A percentile compares a stretch with the other conserved stretches of the same genome.
These are phyloP conservation scores for Neurospora sublineolata DNA, from an alignment of 495 filamentous ascomycete species.

Conservation along the genomic window DNA sequence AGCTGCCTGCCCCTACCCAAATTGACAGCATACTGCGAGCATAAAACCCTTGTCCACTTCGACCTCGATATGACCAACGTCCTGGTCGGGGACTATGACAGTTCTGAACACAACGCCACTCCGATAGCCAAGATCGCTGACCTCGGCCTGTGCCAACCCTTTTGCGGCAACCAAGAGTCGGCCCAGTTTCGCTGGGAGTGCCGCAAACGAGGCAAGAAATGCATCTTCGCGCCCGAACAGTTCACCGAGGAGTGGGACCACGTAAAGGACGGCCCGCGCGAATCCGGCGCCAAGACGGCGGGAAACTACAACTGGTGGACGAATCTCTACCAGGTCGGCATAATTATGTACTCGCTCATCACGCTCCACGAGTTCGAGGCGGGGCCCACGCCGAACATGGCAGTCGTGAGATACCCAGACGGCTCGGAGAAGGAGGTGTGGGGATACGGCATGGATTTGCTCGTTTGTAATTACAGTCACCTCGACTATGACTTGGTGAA, in stretches of 20 bases:
- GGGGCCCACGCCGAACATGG: background rate
- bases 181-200: background rate
- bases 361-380: background rate
- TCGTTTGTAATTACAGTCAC: background rate
- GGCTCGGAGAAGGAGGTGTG: background rate
- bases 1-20: background rate
- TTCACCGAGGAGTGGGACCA: constrained; percentile 10
- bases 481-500: constrained; percentile 2
- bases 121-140: constrained; percentile 3
- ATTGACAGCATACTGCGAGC: background rate
- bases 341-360: constrained; percentile 4
- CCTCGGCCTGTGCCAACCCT: background rate
- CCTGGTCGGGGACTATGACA: constrained; percentile 3
- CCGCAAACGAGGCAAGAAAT: background rate
- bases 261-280: background rate
- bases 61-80: constrained; percentile 6
- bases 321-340: constrained; percentile 7
- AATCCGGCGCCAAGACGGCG: background rate
- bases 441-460: constrained; percentile 1
- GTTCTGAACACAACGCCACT: background rate
- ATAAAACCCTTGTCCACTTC: constrained; percentile 2
- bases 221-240: constrained; percentile 3
- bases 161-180: background rate
- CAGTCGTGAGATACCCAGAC: background rate
- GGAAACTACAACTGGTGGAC: constrained; percentile 8